Evolutionary conservation across 208 protist species (phyloP).

Genomic region (Crithidia fasciculata): DNA sequence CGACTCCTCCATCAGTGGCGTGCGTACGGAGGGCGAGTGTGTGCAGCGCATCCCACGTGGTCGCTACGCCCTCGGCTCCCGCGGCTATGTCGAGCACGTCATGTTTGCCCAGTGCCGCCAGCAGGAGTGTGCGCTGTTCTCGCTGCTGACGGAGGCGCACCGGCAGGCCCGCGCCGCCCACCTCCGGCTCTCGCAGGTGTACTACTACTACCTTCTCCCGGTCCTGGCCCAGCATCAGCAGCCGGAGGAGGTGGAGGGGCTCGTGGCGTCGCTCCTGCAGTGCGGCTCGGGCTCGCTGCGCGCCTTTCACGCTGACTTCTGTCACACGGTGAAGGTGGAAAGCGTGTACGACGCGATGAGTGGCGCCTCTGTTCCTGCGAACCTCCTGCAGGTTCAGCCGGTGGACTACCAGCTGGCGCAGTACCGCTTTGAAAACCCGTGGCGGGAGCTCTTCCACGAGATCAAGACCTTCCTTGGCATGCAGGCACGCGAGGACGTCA

Average conservation of each 20-base stretch:
- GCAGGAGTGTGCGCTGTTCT: slow-evolving; percentile 61
- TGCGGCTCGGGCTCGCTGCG: slow-evolving; percentile 27
- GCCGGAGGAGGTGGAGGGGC: slow-evolving; percentile 6
- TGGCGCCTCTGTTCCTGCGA: neutral
- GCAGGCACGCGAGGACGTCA: slow-evolving; percentile 18
- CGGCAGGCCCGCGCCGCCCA: slow-evolving; percentile 40
- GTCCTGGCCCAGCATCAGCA: slow-evolving; percentile 33
- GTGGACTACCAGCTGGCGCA: slow-evolving; percentile 56
- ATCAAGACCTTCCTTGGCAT: slow-evolving; percentile 44
- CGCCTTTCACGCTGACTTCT: slow-evolving; percentile 31
- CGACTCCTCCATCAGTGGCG: neutral
- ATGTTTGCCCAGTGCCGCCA: slow-evolving; percentile 53
- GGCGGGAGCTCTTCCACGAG: slow-evolving; percentile 47
- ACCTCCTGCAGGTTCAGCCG: slow-evolving; percentile 18
- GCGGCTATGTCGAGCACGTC: slow-evolving; percentile 54
- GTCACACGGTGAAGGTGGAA: neutral
- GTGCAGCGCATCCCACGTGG: slow-evolving; percentile 8
- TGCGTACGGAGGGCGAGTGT: neutral
- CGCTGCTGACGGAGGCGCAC: slow-evolving; percentile 53
- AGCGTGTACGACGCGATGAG: slow-evolving; percentile 5
- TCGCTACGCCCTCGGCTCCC: slow-evolving; percentile 41
- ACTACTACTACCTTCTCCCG: slow-evolving; percentile 55
- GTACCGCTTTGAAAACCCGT: slow-evolving; percentile 49
- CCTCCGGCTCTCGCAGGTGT: slow-evolving; percentile 50
- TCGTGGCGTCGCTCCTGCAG: slow-evolving; percentile 26